Base-by-base conservation (phyloP, 2,329 filamentous ascomycete genomes). In the Xylaria digitata region DNA sequence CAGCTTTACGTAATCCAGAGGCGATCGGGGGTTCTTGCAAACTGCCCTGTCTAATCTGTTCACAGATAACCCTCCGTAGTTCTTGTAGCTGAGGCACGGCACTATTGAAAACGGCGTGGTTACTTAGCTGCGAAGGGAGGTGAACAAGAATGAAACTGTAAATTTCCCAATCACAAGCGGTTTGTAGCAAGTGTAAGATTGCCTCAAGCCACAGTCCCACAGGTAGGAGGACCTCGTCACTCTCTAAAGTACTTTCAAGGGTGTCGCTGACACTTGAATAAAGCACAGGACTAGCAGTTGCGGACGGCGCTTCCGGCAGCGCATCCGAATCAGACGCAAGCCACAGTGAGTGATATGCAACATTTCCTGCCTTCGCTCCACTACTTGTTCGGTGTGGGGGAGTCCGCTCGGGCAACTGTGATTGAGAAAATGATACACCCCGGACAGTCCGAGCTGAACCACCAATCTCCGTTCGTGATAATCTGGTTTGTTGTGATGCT, bases 141-240 rank as follows among this genome's bases (percentile, higher is more conserved):
- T 97, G 92, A 6, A 93, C 92, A 34, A 99, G 83, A 19, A 95
- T 87, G 76, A 95, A 97, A 78, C 93, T 95, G 82, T 97, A 97
- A 1, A 97, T 83, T 76, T 98, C 94, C 94, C 95, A 98, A 68
- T 96, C 90, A 54, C 88, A 87, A 46, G 90, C 91, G 62, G 89
- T 86, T 70, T 91, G 88, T 49, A 97, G 81, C n/a, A 96, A 81
- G n/a, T 85, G 84, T 30, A 93, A 86, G 43, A 96, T 84, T 11
- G 89, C 85, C 69, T 94, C 91, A n/a, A 97, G 84, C 92, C 93
- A 97, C 46, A 85, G 79, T 15, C 85, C 84, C 53, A 91, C 84
- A 61, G 88, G 85, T 61, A 93, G 80, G 7, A 85, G 79, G n/a
- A 80, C 63, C 78, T 79, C 40, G 65, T 71, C 72, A 58, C 70